Conservation (phyloP, 108 stramenopile species). For the Seminavis robusta region DNA sequence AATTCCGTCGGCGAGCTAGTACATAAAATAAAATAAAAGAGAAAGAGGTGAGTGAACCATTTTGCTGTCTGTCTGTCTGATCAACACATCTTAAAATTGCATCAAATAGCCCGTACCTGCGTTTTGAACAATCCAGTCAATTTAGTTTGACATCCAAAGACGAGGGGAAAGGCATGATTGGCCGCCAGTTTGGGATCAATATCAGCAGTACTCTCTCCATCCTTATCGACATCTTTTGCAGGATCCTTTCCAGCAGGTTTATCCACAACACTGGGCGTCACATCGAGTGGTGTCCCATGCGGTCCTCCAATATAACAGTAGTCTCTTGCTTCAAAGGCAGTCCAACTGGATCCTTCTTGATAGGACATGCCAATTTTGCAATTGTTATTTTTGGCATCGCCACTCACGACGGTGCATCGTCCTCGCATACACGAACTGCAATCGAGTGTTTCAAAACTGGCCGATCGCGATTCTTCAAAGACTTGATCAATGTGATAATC, state of each 20-base stretch:
- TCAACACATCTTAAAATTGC: too few relatives aligned
- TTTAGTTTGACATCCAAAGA: slow-evolving; percentile 91
- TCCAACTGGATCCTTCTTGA: slow-evolving; percentile 76
- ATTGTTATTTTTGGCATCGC: not conserved
- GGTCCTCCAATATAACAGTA: slow-evolving; percentile 68
- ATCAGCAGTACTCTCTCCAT: slow-evolving; percentile 15
- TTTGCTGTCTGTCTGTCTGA: too few relatives aligned
- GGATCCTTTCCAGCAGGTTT: not conserved
- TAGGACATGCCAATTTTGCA: slow-evolving; percentile 53
- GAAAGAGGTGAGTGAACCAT: too few relatives aligned
- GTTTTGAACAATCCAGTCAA: slow-evolving; percentile 93
- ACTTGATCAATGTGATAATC: slow-evolving; percentile 71
- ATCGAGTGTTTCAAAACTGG: slow-evolving; percentile 23
- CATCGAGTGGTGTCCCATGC: slow-evolving; percentile 37
- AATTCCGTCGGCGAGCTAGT: slow-evolving; percentile 92
- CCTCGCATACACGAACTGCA: slow-evolving; percentile 24
- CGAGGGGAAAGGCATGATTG: slow-evolving; percentile 56
- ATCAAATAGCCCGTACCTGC: too few relatives aligned
- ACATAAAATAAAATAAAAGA: not conserved
- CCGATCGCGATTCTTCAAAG: slow-evolving; percentile 30
- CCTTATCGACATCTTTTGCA: slow-evolving; percentile 13
- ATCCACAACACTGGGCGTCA: not conserved
- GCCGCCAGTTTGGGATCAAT: slow-evolving; percentile 52
- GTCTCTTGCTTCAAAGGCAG: slow-evolving; percentile 69
- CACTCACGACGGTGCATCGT: not conserved